These are phyloP conservation scores for Penicillium riverlandense DNA, from an alignment of 495 filamentous ascomycete genomes.

Conservation along the genomic window DNA sequence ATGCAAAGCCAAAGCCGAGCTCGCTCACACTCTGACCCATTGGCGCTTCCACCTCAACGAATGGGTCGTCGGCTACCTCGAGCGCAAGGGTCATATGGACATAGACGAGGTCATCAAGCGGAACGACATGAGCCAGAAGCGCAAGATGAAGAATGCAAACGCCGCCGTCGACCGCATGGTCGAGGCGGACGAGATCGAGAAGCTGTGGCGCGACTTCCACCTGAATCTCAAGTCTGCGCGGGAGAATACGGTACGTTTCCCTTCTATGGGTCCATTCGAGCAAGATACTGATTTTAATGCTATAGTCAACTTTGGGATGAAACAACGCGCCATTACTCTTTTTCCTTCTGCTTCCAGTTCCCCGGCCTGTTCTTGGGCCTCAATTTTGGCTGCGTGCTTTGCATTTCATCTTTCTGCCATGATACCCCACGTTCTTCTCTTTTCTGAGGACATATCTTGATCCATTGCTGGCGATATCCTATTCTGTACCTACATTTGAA, in stretches of 20 bases:
- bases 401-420: background rate
- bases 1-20: constrained; percentile 62
- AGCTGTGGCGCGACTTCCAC: constrained; percentile 54
- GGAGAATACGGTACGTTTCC: constrained; percentile 31
- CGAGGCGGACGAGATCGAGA: constrained; percentile 43
- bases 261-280: background rate
- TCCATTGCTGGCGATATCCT: no score
- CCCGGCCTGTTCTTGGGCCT: background rate
- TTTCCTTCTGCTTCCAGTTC: background rate
- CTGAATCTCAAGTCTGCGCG: constrained; percentile 48
- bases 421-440: background rate
- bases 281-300: background rate
- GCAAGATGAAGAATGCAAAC: constrained; percentile 46
- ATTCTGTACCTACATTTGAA: no score
- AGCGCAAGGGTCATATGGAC: constrained; percentile 42
- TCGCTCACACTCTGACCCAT: constrained; percentile 63
- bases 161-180: constrained; percentile 53
- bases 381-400: background rate
- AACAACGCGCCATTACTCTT: background rate
- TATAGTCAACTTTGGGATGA: background rate
- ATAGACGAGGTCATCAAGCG: constrained; percentile 48
- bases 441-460: no score
- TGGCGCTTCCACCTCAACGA: constrained; percentile 71
- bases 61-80: constrained; percentile 57
- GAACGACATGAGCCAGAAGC: constrained; percentile 44